Evolutionary conservation across 2,329 filamentous ascomycete genomes (phyloP).

Genomic region (Ophiobolus disseminans): DNA sequence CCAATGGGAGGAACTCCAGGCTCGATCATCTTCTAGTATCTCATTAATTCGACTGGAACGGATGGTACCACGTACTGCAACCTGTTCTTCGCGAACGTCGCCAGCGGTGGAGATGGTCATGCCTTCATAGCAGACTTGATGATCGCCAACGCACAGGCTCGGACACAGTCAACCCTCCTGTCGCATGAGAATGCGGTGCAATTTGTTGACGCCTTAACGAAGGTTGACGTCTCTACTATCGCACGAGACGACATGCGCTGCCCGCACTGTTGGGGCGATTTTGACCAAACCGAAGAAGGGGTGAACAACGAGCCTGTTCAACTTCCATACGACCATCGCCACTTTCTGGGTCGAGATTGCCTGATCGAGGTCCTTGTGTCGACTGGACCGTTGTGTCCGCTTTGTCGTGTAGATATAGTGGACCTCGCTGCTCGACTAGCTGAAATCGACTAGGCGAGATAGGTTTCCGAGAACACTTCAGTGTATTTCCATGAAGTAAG

Average conservation of each 20-base stretch:
- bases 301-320: neutral
- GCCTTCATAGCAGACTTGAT: neutral
- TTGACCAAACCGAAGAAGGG: neutral
- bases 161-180: too few relatives aligned
- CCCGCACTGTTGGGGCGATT: neutral
- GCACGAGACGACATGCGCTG: neutral
- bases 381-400: conserved; percentile 2
- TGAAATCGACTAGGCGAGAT: too few relatives aligned
- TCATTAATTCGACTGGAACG: too few relatives aligned
- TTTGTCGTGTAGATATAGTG: conserved; percentile 2
- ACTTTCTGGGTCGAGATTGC: conserved; percentile 3
- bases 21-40: too few relatives aligned
- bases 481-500: too few relatives aligned
- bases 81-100: too few relatives aligned
- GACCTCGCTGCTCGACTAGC: neutral
- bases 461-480: too few relatives aligned
- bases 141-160: neutral
- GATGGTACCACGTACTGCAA: too few relatives aligned
- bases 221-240: neutral
- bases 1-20: too few relatives aligned
- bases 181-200: too few relatives aligned
- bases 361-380: neutral
- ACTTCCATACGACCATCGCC: neutral
- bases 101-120: too few relatives aligned
- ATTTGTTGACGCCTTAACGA: neutral